Evolutionary conservation across 306 rosid genomes (phyloP).

Genomic region (Quercus berberidifolia): DNA sequence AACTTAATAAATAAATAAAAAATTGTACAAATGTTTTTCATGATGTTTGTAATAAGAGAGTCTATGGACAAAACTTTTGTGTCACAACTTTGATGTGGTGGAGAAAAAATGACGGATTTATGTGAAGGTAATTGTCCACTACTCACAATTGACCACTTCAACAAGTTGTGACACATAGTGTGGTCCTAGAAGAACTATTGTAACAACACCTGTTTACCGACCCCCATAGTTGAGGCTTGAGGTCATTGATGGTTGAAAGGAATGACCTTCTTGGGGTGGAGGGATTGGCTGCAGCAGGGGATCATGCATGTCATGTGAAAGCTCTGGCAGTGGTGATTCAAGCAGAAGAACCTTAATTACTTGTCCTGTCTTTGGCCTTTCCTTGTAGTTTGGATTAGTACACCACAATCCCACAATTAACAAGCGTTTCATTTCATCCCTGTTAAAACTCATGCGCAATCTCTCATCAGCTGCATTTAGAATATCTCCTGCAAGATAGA

Average conservation of each 20-base stretch:
- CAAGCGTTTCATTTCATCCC: constrained; percentile 28
- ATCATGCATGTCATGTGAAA: constrained; percentile 39
- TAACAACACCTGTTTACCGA: not conserved
- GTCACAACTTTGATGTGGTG: no score
- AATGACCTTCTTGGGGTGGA: not conserved
- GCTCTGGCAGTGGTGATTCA: constrained; percentile 25
- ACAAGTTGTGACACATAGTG: no score
- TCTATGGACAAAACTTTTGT: no score
- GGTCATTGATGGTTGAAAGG: constrained; percentile 3
- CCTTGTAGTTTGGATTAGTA: constrained; percentile 24
- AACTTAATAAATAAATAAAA: not conserved
- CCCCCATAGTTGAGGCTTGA: constrained; percentile 23
- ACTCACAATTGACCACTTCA: no score
- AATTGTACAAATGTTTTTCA: not conserved
- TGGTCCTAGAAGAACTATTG: not conserved
- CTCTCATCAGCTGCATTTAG: constrained; percentile 35
- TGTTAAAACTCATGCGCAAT: constrained; percentile 14
- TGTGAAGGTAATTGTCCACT: no score
- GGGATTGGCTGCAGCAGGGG: not conserved
- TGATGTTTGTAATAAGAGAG: not conserved
- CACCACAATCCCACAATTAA: constrained; percentile 45
- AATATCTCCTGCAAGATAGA: constrained; percentile 33
- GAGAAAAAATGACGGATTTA: no score
- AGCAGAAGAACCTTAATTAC: constrained; percentile 41
- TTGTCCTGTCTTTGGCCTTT: constrained; percentile 40